Conservation (phyloP, 345 rosid species). For the Gossypium mustelinum region DNA sequence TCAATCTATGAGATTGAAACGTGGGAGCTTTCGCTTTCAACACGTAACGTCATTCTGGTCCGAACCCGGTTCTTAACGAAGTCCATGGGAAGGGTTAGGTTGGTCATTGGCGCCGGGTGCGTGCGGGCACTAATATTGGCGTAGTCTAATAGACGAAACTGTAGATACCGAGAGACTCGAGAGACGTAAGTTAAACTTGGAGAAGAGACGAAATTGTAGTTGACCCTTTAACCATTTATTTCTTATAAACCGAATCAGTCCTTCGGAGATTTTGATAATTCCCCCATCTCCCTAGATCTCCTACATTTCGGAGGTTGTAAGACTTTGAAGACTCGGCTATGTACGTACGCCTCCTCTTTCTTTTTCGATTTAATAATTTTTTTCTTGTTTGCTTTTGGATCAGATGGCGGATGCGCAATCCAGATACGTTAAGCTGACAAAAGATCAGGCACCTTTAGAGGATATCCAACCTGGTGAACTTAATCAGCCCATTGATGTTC, state of each 20-base stretch:
- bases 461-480: constrained; percentile 65
- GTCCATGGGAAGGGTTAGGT: neutral
- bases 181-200: neutral
- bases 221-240: neutral
- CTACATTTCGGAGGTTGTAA: neutral
- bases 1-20: too few species aligned
- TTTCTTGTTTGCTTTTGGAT: constrained; percentile 5
- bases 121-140: neutral
- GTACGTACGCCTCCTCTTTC: neutral
- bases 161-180: neutral
- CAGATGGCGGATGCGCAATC: constrained; percentile 81
- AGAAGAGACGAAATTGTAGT: neutral
- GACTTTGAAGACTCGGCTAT: neutral
- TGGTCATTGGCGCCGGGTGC: neutral
- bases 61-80: neutral
- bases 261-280: neutral
- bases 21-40: neutral
- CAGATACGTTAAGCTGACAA: constrained; percentile 72
- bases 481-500: constrained; percentile 91
- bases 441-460: constrained; percentile 66
- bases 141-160: neutral
- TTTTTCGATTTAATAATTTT: neutral
- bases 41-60: neutral
- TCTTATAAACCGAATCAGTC: too few species aligned
- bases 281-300: neutral